Base-by-base conservation (phyloP, 805 yeast genomes). In the Kluyveromyces dobzhanskii region DNA sequence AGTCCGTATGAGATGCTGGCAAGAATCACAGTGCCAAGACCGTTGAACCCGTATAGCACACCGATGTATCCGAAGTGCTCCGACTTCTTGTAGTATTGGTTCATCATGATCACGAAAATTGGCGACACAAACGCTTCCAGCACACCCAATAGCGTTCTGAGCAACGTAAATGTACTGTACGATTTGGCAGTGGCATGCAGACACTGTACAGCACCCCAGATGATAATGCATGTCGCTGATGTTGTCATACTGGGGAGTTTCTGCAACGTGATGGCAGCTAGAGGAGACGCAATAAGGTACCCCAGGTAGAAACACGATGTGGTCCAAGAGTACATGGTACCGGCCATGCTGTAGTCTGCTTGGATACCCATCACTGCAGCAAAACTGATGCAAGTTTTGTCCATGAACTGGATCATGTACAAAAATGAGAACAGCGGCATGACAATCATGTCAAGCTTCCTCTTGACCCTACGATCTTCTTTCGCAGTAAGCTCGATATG, bases 301-400 rank as follows among this genome's bases (percentile, higher is more conserved):
- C 87, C 88, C 29, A 81, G 54, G 50, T 77, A 78, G 47, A 78
- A 78, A 7, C 75, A 69, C 1, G 80, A 67, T n/a, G 80, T 75
- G 12, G 70, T 59, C 78, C 82, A 73, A 35, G 74, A 56, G 49
- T 73, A 70, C 51, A 66, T 56, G 25, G 50, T 42, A 26, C 66
- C 65, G 41, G 51, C 44, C 75, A 75, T 73, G 42, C 61, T 59
- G 46, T 67, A 56, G 42, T 66, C 78, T 7, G 49, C 54, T 45
- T 62, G 57, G 35, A 71, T 57, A 33, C 76, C 80, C 69, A 70
- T 64, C 28, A 76, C 68, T 4, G 78, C 67, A 1, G 79, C 75
- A 33, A 67, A 70, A 17, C 74, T 62, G 35, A 65, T 68, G 3
- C 80, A 61, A 16, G 63, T 58, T 52, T 78, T 78, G 57, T 78